Percentiles rank a stretch among this genome's conserved stretches.
Evolutionary conservation across 352 stramenopile species (phyloP).

Genomic region (Elongisporangium anandrum): DNA sequence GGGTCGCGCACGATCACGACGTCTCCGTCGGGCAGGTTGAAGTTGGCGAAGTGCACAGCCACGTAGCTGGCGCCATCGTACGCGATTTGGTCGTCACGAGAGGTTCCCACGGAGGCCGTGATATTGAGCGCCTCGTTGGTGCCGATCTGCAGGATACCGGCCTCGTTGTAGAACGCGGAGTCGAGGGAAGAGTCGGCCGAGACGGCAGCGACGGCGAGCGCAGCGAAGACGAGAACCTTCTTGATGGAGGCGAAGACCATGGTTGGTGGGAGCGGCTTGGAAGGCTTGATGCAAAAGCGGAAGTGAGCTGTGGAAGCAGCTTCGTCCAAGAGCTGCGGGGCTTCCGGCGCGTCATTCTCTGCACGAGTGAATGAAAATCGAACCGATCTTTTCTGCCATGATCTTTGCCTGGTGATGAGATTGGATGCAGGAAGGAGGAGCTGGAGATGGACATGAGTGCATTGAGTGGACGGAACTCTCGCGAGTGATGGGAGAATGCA

Average conservation of each 20-base stretch:
- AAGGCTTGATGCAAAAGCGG: constrained; percentile 5
- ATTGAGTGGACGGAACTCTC: no score
- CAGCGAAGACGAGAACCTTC: constrained; percentile 9
- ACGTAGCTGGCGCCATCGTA: constrained; percentile 25
- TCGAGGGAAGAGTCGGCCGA: constrained; percentile 9
- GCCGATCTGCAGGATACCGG: constrained; percentile 18
- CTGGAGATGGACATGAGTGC: no score
- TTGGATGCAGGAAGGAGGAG: no score
- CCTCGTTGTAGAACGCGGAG: constrained; percentile 15
- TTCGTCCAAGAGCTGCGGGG: no score
- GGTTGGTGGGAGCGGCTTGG: not conserved
- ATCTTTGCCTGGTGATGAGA: no score
- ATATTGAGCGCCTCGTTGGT: constrained; percentile 13
- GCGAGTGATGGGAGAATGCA: no score
- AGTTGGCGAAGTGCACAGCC: constrained; percentile 23
- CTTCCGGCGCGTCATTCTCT: no score
- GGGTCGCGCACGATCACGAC: constrained; percentile 27
- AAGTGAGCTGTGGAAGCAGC: constrained; percentile 1
- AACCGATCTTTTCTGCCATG: no score
- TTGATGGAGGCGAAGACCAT: constrained; percentile 20
- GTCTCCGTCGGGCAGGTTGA: constrained; percentile 31
- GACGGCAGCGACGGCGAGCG: constrained; percentile 8
- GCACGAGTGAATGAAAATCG: no score
- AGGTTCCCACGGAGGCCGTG: constrained; percentile 4
- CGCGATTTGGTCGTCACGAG: constrained; percentile 14